Base-by-base conservation (phyloP, 805 yeast genomes). In the Lipomyces yamadae region DNA sequence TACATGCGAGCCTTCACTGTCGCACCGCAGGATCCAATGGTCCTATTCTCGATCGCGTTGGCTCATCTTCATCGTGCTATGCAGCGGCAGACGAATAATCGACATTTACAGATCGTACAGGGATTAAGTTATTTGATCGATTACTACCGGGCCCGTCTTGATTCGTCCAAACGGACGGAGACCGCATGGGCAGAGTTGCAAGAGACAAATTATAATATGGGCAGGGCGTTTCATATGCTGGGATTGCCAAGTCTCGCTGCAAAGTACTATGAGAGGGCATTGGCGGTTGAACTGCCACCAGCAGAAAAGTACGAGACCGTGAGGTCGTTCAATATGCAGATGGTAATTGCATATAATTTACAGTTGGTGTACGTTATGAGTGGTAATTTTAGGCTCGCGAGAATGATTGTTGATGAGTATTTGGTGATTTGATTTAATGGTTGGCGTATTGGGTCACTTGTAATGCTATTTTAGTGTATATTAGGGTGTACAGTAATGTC, bases 11-110 rank as follows among this genome's bases (percentile, higher is more conserved):
- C 92, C 2, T 89, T 90, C 75, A 83, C 83, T 61, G 83, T 85
- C 32, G 85, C 85, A 64, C 88, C 88, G 56, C 78, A 85, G 54
- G 97, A 94, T 70, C 96, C 98, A 1, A 85, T 92, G 80, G 80
- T 95, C 1, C 83, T 91, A 67, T 81, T 95, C 34, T 78, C 89
- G 48, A 80, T 90, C 56, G 98, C 95, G 0, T 77, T 95, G 53
- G 87, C 93, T 0, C 93, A 92, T 77, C 80, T 93, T 32, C 97
- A 94, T 73, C 83, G 98, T 55, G 90, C 98, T 0, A 88, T 93
- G 87, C 98, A 95, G 77, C 82, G 99, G 69, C 86, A 91, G 66
- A 88, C 97, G 3, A 83, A 88, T 5, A 91, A 92, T 76, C 85
- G 98, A 64, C 97, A 94, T 74, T 82, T 90, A 65, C 98, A 93